Evolutionary conservation across 2,329 filamentous ascomycete genomes (phyloP), one percentile per base, ranked within the genome.

Genomic region (Pseudopyrenochaeta lycopersici): DNA sequence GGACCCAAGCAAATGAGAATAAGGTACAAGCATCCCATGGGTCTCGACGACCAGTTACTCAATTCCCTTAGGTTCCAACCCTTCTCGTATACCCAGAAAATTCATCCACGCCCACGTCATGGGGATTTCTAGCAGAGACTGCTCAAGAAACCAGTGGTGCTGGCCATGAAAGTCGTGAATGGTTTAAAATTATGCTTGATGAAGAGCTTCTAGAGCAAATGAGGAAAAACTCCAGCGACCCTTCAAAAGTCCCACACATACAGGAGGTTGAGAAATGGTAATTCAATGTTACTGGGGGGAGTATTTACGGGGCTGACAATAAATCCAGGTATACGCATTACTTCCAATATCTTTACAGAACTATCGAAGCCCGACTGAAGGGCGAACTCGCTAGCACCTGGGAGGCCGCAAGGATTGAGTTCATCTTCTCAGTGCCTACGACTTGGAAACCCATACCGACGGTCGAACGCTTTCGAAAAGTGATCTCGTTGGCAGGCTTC

Each of bases 121-220:
- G 83, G 83, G 82, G 83, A 0, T 84, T 81, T 59, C 71, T 81
- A 27, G 84, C 82, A 38, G 78, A 79, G 20, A 72, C 65, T 0
- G 58, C 64, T 10, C 60, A 64, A 11, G 72, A 75, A 46, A 46
- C 48, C 1, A 72, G 62, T 23, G 80, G 82, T 6, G 75, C 80
- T 14, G 76, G 80, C 14, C 76, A 78, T 31, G 74, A 75, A 15
- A 67, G 71, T 17, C 70, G 74, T 5, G 81, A 84, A 49, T 83
- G 83, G 75, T 85, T 85, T 76, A 85, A 85, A 61, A 82, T 83
- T 29, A 82, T 81, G 62, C 74, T 84, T 10, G 81, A 84, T 50
- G 67, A 75, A 14, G 73, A 75, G 7, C 78, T 77, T 0, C 63
- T 83, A 1, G 51, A 58, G 11, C 43, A 62, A 29, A 52, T 52